Evolutionary conservation across 805 yeast species (phyloP).

Genomic region (Yamadazyma sp.): DNA sequence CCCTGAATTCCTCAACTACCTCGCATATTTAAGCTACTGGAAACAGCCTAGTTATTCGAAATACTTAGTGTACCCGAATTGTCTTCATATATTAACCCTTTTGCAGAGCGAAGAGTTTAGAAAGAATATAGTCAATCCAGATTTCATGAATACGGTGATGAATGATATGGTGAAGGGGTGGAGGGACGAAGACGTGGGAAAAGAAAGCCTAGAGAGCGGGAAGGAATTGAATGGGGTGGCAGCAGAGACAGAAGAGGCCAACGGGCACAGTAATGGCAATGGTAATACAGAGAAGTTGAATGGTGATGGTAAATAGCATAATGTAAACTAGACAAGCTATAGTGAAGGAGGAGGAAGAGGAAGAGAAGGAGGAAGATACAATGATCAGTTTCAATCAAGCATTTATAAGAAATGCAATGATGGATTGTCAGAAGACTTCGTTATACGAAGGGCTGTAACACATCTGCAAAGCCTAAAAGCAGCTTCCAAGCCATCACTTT

Average conservation of each 20-base stretch:
- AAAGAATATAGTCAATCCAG: constrained; percentile 53
- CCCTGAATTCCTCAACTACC: constrained; percentile 68
- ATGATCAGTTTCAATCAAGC: too few species aligned
- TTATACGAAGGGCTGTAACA: too few species aligned
- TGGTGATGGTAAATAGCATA: too few species aligned
- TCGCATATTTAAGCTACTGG: constrained; percentile 87
- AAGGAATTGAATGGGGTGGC: not conserved
- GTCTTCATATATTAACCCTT: constrained; percentile 75
- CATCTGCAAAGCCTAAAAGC: too few species aligned
- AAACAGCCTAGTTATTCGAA: constrained; percentile 64
- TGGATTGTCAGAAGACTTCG: too few species aligned
- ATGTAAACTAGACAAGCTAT: too few species aligned
- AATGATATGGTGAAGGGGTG: constrained; percentile 77
- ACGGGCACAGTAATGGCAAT: not conserved
- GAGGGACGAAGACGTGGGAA: constrained; percentile 28
- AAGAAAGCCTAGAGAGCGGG: not conserved
- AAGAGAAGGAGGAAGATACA: too few species aligned
- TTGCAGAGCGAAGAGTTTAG: constrained; percentile 55
- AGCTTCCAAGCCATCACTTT: too few species aligned
- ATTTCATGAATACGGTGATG: constrained; percentile 58
- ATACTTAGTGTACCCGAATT: constrained; percentile 81
- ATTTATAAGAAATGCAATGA: too few species aligned
- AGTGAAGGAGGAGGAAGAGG: too few species aligned
- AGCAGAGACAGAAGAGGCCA: not conserved
- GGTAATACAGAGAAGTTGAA: too few species aligned